Conservation (phyloP, 1,284 basidiomycete genomes). For the Boletus mariae region DNA sequence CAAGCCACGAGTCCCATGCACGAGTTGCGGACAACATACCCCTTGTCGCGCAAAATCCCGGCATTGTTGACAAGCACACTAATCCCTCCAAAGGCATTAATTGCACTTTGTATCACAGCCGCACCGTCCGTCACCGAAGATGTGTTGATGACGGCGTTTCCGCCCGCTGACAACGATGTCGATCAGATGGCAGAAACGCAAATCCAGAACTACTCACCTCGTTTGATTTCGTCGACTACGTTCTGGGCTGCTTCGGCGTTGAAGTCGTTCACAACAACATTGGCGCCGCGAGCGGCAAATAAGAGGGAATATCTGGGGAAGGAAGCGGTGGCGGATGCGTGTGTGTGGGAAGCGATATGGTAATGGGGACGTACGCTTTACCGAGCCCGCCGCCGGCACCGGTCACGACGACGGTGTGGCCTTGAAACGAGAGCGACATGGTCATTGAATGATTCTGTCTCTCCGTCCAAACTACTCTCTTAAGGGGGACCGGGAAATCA, state of each 20-base stretch:
- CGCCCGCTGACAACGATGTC: conserved; percentile 58
- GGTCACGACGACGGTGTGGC: conserved; percentile 91
- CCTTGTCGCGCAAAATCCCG: conserved; percentile 84
- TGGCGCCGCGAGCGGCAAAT: conserved; percentile 89
- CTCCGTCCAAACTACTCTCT: neutral
- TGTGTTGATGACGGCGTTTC: conserved; percentile 83
- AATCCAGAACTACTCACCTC: conserved; percentile 48
- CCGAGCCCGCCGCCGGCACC: conserved; percentile 96
- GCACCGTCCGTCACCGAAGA: conserved; percentile 89
- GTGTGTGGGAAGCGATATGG: neutral
- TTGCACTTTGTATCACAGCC: conserved; percentile 83
- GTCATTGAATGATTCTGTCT: neutral
- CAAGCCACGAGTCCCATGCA: neutral
- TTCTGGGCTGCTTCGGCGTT: conserved; percentile 86
- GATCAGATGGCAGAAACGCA: conserved; percentile 32
- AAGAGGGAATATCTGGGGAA: conserved; percentile 80
- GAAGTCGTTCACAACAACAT: conserved; percentile 95
- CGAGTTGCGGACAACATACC: conserved; percentile 43
- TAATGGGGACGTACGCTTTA: conserved; percentile 63
- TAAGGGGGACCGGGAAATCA: conserved; percentile 18
- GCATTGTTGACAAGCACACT: conserved; percentile 95
- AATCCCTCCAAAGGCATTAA: conserved; percentile 84
- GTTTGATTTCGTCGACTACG: conserved; percentile 87
- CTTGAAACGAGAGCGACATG: conserved; percentile 73
- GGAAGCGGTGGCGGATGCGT: neutral